A percentile compares a stretch with the other conserved stretches of the same genome.
Evolutionary conservation across 2,329 filamentous ascomycete species (phyloP).

Genomic region (Colletotrichum neosansevieriae): DNA sequence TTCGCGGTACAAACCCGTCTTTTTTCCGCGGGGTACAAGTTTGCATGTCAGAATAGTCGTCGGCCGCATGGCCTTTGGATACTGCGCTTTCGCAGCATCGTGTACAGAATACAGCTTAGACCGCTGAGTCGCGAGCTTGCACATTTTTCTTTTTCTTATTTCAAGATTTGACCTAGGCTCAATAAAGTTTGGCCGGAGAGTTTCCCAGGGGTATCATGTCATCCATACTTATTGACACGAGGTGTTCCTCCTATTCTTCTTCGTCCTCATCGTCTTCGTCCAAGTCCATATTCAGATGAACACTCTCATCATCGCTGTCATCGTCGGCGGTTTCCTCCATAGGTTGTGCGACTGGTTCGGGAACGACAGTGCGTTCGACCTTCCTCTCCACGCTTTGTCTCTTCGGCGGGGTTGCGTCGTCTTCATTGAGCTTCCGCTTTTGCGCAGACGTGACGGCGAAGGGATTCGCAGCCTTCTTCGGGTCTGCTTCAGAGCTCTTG

Average conservation of each 20-base stretch:
- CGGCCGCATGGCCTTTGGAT: constrained; percentile 32
- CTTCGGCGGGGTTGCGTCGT: constrained; percentile 44
- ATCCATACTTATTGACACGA: constrained; percentile 8
- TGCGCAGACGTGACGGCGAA: constrained; percentile 44
- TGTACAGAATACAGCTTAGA: constrained; percentile 34
- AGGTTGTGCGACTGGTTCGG: constrained; percentile 29
- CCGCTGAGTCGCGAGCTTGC: constrained; percentile 15
- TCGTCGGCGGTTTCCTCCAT: constrained; percentile 52
- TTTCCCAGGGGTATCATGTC: constrained; percentile 34
- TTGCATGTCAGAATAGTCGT: constrained; percentile 18
- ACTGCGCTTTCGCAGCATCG: constrained; percentile 30
- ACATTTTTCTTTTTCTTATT: background rate
- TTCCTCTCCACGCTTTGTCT: constrained; percentile 40
- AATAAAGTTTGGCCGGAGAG: background rate
- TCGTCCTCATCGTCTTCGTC: constrained; percentile 62
- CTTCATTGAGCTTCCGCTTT: constrained; percentile 57
- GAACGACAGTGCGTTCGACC: constrained; percentile 14
- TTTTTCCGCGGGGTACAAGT: constrained; percentile 6
- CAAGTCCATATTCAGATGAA: constrained; percentile 70
- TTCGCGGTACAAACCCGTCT: constrained; percentile 20
- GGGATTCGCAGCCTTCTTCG: constrained; percentile 37
- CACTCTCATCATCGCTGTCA: constrained; percentile 65
- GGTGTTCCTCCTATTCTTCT: constrained; percentile 40
- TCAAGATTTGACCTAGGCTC: constrained; percentile 7
- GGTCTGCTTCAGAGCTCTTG: constrained; percentile 37